phyloP scores from a whole-genome alignment of 2,329 filamentous ascomycete species.

The Colletotrichum musicola region DNA sequence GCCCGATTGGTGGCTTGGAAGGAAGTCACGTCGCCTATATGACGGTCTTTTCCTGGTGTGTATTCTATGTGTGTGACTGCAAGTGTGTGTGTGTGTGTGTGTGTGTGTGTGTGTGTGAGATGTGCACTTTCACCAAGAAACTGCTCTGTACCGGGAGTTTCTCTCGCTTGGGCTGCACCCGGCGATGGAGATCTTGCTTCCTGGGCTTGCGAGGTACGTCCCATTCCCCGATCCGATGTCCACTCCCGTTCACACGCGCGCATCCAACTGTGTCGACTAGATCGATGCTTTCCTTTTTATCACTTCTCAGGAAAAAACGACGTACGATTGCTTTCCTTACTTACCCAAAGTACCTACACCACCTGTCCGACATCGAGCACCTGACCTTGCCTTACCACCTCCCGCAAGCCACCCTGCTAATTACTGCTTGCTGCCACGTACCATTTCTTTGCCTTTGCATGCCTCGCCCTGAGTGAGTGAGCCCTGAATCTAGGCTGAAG shows the following conservation, averaged over 20 bases:
- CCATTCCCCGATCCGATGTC: conserved; percentile 6
- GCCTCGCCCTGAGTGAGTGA: too few species aligned
- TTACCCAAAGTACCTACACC: background rate
- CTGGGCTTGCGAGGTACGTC: background rate
- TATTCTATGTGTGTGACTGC: too few species aligned
- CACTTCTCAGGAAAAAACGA: conserved; percentile 12
- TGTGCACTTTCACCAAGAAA: too few species aligned
- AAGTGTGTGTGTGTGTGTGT: too few species aligned
- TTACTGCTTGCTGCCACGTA: too few species aligned
- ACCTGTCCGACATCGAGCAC: background rate
- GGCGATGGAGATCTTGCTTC: too few species aligned
- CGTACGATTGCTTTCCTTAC: background rate
- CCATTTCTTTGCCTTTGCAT: too few species aligned
- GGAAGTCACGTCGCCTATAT: background rate
- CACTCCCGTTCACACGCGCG: conserved; percentile 6
- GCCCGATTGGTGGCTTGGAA: conserved; percentile 33
- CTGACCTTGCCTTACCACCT: background rate
- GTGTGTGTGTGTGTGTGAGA: too few species aligned
- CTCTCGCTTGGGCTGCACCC: too few species aligned
- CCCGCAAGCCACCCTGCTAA: background rate
- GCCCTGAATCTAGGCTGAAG: background rate
- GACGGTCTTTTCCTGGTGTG: too few species aligned
- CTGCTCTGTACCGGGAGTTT: too few species aligned
- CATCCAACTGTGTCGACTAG: conserved; percentile 20
- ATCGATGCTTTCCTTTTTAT: conserved; percentile 29